Conservation (phyloP, 495 filamentous ascomycete species). For the Neurospora sp. region DNA sequence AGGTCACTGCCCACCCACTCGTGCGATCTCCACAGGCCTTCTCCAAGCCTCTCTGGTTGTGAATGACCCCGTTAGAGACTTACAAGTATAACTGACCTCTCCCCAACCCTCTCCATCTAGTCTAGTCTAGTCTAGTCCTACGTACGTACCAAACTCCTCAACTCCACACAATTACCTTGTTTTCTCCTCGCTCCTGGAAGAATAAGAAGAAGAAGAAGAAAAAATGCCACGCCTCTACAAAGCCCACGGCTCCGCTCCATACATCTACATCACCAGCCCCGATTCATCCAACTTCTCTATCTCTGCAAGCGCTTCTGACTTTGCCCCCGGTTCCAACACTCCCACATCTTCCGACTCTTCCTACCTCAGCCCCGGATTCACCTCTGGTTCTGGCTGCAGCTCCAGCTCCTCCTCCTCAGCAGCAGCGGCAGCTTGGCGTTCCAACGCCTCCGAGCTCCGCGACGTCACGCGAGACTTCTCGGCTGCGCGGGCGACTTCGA, state of each 20-base stretch:
- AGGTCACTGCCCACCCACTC: background rate
- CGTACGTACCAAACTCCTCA: background rate
- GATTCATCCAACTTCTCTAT: background rate
- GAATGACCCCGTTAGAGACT: background rate
- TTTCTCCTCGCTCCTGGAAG: background rate
- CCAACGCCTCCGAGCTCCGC: background rate
- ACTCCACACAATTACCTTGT: background rate
- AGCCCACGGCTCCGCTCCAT: background rate
- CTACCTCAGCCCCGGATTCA: background rate
- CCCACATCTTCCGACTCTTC: background rate
- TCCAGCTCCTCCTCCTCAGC: background rate
- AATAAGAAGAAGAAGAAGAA: background rate
- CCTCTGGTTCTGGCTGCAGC: no score
- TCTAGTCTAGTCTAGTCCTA: background rate
- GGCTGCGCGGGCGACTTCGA: background rate
- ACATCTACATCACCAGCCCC: background rate
- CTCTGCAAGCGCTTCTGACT: background rate
- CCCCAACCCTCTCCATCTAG: background rate
- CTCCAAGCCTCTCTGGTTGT: background rate
- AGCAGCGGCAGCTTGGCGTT: background rate
- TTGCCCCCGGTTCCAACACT: background rate
- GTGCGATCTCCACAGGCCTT: background rate
- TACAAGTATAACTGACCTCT: background rate
- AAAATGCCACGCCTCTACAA: background rate
- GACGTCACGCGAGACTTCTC: background rate